Base-by-base conservation (phyloP, 2,329 filamentous ascomycete genomes). In the Xylaria arbuscula region DNA sequence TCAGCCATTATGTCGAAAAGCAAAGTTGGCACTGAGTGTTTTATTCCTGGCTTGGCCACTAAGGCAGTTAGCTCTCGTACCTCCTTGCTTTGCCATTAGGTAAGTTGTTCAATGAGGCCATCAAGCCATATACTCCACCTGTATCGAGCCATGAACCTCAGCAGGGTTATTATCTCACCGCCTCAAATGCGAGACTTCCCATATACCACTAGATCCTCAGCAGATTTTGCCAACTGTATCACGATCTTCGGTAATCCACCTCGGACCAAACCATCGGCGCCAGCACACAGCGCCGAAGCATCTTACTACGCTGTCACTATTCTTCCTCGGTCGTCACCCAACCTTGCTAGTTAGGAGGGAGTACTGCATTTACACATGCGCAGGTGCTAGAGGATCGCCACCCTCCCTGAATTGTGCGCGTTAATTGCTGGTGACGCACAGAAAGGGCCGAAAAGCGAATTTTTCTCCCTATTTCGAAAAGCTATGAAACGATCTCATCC, bases 161-260 rank as follows among this genome's bases (percentile, higher is more conserved):
- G n/a, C 19, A 45, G 32, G 53, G 50, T 62, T 34, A n/a, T 45
- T 42, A 48, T 58, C 66, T 65, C 62, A 65, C 66, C 66, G 66
- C 62, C 51, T 58, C 19, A 47, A 47, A 5, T 53, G 13, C 34
- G 13, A 28, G 40, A 19, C n/a, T 42, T 55, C 48, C 28, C 51
- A 19, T 34, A 19, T 9, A n/a, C 3, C 51, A 34, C 28, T 17
- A 32, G 28, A 19, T 36, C 36, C 34, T 38, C 57, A 34, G 57
- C 55, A 32, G 45, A 13, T 57, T 61, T 53, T 47, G 10, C 56
- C 11, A 61, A 48, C 56, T 50, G 32, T 7, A 28, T 54, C 53
- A n/a, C 57, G 28, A 54, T 61, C 51, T 57, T 47, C 22, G 11
- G 47, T 36, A 53, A 15, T 42, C 61, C n/a, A 50, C 22, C 40